Evolutionary conservation across 108 stramenopile genomes (phyloP).

Genomic region (Stephanodiscus triporus): DNA sequence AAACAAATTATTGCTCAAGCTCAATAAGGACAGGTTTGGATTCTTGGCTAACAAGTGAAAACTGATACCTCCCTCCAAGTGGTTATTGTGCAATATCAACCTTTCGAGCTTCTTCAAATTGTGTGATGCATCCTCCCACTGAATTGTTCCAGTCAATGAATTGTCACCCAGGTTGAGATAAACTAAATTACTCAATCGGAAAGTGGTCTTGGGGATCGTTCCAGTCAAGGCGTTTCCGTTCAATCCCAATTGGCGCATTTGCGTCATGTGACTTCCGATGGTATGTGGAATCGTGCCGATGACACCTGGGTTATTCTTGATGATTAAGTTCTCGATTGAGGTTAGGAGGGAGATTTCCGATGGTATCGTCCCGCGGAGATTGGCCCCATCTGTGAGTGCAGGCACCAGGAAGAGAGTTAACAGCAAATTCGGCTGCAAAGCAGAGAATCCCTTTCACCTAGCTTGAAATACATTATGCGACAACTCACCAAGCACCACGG

Average conservation of each 20-base stretch:
- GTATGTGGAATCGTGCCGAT: conserved; percentile 62
- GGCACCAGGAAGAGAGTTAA: neutral
- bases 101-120: conserved; percentile 21
- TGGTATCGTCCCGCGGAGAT: conserved; percentile 44
- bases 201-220: conserved; percentile 48
- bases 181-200: conserved; percentile 29
- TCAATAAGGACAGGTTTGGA: conserved; percentile 56
- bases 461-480: neutral
- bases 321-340: conserved; percentile 58
- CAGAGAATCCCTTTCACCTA: neutral
- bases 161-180: conserved; percentile 44
- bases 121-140: conserved; percentile 37
- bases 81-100: conserved; percentile 41
- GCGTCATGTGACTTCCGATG: conserved; percentile 52
- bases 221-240: conserved; percentile 66
- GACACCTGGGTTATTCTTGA: conserved; percentile 70
- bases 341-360: conserved; percentile 50
- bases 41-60: conserved; percentile 46
- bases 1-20: conserved; percentile 67
- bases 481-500: conserved; percentile 59
- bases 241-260: conserved; percentile 70
- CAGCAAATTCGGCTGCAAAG: neutral
- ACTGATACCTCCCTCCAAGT: conserved; percentile 37
- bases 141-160: conserved; percentile 26
- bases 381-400: conserved; percentile 47